Base-by-base conservation (phyloP, 1,284 basidiomycete genomes). In the Nidula niveotomentosa region DNA sequence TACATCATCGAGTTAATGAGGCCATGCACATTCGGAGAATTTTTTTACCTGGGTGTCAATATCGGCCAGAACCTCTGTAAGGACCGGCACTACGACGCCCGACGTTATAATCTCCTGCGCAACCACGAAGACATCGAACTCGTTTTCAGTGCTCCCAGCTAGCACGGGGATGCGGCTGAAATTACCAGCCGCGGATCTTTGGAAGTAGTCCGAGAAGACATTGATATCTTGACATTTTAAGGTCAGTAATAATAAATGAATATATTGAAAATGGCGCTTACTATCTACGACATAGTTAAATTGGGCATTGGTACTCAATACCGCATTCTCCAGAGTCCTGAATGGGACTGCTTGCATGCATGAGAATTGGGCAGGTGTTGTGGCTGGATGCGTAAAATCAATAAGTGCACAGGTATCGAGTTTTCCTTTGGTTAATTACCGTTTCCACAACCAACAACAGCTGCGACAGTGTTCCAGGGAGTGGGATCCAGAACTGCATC, bases 381-480 rank as follows among this genome's bases (percentile, higher is more conserved):
- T 57, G 13, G 53, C 69, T 68, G 35, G 9, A 49, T 36, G 7
- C 15, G 23, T 18, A 9, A 9, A n/a, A 15, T 34, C 23, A 10
- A 10, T 53, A 13, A 43, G 18, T 17, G 2, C 39, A 46, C n/a
- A 36, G 30, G 44, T 8, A 33, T 50, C 43, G 59, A 23, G 44
- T 30, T 37, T 37, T 44, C 44, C 33, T 23, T 34, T 33, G 37
- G 18, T 33, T 7, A 34, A 53, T 36, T 52, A 70, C 69, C 56
- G 45, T 53, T 64, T 44, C 70, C 70, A 53, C 70, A 72, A 2
- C 69, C 69, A 23, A 71, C 69, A 1, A 58, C 52, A 43, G 46
- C 56, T n/a, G 69, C 66, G 35, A 70, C 61, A 7, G 56, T 53
- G 37, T 66, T 70, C 70, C 70, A 71, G n/a, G 58, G 17, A 48